Evolutionary conservation across 768 basidiomycete species (phyloP).

Genomic region (Hericium coralloides): DNA sequence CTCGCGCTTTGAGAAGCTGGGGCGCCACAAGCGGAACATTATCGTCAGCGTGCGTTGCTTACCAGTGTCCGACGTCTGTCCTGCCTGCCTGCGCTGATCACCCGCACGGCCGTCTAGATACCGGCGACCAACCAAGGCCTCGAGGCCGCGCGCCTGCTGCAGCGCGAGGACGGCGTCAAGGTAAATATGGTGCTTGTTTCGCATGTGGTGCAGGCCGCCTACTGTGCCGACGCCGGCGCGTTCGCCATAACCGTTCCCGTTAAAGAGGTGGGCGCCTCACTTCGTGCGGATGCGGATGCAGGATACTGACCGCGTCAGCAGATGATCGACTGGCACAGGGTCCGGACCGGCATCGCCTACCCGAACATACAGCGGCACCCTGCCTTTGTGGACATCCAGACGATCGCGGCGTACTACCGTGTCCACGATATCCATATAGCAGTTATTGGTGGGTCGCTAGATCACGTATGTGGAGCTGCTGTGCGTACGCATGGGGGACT

Average conservation of each 20-base stretch:
- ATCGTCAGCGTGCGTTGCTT: conserved; percentile 39
- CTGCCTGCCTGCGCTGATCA: background rate
- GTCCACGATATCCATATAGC: conserved; percentile 1
- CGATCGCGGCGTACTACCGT: conserved; percentile 11
- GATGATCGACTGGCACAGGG: conserved; percentile 7
- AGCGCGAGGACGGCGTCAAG: conserved; percentile 29
- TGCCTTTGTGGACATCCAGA: conserved; percentile 5
- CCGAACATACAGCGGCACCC: background rate
- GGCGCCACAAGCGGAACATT: conserved; percentile 30
- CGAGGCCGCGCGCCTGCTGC: conserved; percentile 34
- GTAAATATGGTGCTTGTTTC: conserved; percentile 47
- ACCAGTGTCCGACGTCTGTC: background rate
- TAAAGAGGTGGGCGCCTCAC: conserved; percentile 30
- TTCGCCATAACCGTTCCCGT: conserved; percentile 41
- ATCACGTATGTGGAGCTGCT: conserved; percentile 6
- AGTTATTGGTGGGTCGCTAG: conserved; percentile 3
- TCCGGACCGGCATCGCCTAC: background rate
- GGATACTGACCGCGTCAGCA: background rate
- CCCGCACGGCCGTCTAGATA: background rate
- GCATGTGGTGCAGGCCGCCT: conserved; percentile 43
- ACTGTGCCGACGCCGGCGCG: conserved; percentile 44
- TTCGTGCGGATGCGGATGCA: background rate
- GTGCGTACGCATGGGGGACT: background rate
- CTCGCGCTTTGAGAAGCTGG: conserved; percentile 31
- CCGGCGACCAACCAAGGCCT: background rate